Base-by-base conservation (phyloP, 2,329 filamentous ascomycete species). In the Colletotrichum incanum region DNA sequence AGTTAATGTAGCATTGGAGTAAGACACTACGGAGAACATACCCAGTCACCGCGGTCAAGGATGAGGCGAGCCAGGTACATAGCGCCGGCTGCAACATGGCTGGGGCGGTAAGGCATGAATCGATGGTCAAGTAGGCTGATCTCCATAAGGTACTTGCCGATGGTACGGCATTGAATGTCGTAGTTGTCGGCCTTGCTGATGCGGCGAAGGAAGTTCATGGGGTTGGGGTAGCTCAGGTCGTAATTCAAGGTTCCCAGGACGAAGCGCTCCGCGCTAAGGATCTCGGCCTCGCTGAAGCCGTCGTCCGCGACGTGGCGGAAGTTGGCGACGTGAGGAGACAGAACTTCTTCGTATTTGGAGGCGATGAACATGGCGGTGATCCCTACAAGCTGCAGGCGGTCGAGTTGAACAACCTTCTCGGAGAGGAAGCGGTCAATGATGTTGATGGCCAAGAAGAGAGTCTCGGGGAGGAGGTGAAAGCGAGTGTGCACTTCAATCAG, bases 141-240 rank as follows among this genome's bases (percentile, higher is more conserved):
- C 86, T 99, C 96, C 86, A 98, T 94, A 59, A 99, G 88, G 82
- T 98, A 99, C 86, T 99, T 99, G 82, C 94, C 96, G 72, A 99
- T 90, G 58, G 96, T 99, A 78, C 96, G 94, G 73, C 95, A 98
- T 83, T 98, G 94, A 79, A 98, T 98, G 83, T 99, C 96, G 85
- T 99, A 99, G 87, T 97, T 96, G 86, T 99, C 97, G 79, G 96
- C 97, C 88, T 99, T 99, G 74, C 96, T 98, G 83, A 99, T 98
- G 76, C 97, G 94, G 75, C 96, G 94, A 73, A 99, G 91, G 86
- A 99, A 99, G 89, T 99, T 99, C 96, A 99, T 99, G 28, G 96
- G 96, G 84, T 99, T 99, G 68, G 96, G 96, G 80, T 98, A 99
- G 86, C 95, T 98, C 75, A 99, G 91, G 81, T 99, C 96, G 82